Evolutionary conservation across 169 alveolate species (phyloP).

Genomic region (Plasmodium fragile): DNA sequence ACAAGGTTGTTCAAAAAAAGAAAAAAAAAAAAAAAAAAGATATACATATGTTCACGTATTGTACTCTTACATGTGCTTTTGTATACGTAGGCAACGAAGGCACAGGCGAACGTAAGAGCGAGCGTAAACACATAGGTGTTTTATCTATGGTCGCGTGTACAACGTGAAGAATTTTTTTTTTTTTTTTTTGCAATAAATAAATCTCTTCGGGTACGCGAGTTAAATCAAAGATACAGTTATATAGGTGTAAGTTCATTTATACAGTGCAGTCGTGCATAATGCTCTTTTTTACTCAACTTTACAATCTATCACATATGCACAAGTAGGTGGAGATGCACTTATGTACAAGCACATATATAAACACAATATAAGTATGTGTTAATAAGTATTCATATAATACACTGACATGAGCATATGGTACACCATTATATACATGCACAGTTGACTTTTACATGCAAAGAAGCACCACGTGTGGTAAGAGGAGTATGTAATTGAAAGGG

Average conservation of each 20-base stretch:
- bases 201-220: neutral
- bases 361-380: neutral
- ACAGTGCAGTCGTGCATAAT: neutral
- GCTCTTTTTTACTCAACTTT: neutral
- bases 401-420: neutral
- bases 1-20: neutral
- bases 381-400: neutral
- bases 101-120: neutral
- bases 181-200: slow-evolving; percentile 3
- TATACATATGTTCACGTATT: neutral
- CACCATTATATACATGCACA: neutral
- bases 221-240: neutral
- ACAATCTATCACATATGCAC: neutral
- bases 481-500: neutral
- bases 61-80: neutral
- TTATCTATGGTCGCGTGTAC: neutral
- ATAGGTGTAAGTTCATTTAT: neutral
- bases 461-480: neutral
- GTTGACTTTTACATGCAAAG: neutral
- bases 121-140: neutral
- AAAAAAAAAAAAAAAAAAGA: neutral
- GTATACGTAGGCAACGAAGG: neutral
- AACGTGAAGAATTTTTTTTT: slow-evolving; percentile 10
- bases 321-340: slow-evolving; percentile 2
- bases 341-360: neutral